phyloP scores from a whole-genome alignment of 2,329 filamentous ascomycete species.

The Trichoderma sp. region DNA sequence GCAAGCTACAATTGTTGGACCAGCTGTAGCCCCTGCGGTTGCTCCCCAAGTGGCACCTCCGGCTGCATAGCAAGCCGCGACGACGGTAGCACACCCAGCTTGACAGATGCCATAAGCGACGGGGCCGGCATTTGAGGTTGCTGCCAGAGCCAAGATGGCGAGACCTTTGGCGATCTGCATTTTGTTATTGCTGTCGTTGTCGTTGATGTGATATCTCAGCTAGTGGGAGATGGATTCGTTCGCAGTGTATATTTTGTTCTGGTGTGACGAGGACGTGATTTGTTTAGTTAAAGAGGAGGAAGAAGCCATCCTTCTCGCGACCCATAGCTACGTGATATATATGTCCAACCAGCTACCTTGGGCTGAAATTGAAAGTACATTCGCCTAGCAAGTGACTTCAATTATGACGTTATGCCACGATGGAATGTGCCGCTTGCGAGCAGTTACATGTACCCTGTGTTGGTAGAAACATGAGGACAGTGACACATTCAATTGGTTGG shows the following conservation, averaged over 20 bases:
- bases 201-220: too few species aligned
- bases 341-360: not conserved
- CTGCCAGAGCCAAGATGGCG: not conserved
- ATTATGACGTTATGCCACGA: not conserved
- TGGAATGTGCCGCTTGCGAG: not conserved
- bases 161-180: not conserved
- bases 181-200: not conserved
- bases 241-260: not conserved
- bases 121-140: not conserved
- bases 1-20: slow-evolving; percentile 40
- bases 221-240: not conserved
- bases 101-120: slow-evolving; percentile 35
- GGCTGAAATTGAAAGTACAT: not conserved
- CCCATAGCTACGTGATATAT: not conserved
- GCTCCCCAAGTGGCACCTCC: slow-evolving; percentile 44
- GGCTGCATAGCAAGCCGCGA: slow-evolving; percentile 45
- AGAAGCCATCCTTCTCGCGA: not conserved
- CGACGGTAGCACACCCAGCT: slow-evolving; percentile 42
- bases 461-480: not conserved
- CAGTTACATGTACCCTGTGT: not conserved
- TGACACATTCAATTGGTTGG: not conserved
- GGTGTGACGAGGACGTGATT: too few species aligned
- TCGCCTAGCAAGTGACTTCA: not conserved
- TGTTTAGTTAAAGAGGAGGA: not conserved
- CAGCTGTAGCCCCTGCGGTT: slow-evolving; percentile 35